Evolutionary conservation across 345 rosid genomes (phyloP), one percentile per base, ranked within the genome.

Genomic region (Turnera subulata): DNA sequence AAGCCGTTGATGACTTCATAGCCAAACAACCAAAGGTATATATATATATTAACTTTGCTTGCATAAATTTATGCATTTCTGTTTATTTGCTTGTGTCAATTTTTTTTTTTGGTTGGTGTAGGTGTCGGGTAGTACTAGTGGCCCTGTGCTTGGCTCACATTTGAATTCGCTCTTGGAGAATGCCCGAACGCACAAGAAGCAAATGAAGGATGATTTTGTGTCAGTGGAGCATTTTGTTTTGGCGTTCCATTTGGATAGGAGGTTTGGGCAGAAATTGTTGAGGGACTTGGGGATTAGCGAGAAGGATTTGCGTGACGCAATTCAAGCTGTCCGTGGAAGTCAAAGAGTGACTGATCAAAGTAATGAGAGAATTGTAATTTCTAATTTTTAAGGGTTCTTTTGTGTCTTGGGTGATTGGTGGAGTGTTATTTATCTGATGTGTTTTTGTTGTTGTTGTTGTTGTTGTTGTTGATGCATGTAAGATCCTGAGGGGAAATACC

Each of bases 301-400:
- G 70, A 70, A 79, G 72, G 82, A 78, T 15, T 68, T 89, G 62
- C 85, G 73, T 75, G 85, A 81, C 25, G 92, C 85, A 14, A 64
- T 87, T 47, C 49, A 68, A 78, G 90, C 80, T 68, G 88, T 89
- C 15, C 86, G 78, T 45, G 96, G 97, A 66, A 81, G 81, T 71
- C 99, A 93, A 56, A 74, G 87, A 59, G 99, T 93, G 46, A 87
- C 96, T 32, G 92, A 82, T 84, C 99, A 84, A 67, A 78, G 96
- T 89, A 85, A 24, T 40, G 45, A 40, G 45, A 10, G 3, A 6
- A 12, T 40, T 40, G 15, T 40, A 2, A 2, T 4, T 40, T 40
- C 45, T 4, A 40, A 40, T 40, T 40, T 12, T 4, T 12, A 40
- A 15, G 13, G 13, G 11, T 2, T 40, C n/a, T n/a, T n/a, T n/a